Base-by-base conservation (phyloP, 2,329 filamentous ascomycete genomes). In the Grosmannia penicillata region DNA sequence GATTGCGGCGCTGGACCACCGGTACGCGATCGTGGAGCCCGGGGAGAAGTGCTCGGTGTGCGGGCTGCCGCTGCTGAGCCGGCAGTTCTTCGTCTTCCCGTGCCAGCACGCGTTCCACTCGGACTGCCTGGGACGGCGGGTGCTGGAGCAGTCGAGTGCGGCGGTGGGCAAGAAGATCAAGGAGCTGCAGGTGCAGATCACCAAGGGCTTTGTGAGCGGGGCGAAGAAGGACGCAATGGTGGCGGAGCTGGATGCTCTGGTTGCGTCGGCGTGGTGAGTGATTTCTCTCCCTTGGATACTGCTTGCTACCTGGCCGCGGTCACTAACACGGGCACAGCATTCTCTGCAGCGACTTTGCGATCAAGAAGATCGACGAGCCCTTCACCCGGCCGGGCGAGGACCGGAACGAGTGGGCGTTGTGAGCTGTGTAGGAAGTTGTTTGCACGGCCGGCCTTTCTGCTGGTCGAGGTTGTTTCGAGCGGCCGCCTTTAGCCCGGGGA, bases 81-180 rank as follows among this genome's bases (percentile, higher is more conserved):
- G 87, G 38, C 87, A 95, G 51, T 98, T 98, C 60, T 98, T 96
- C 49, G 91, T 98, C 15, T 98, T 98, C 48, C 91, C 91, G 0
- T 98, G 91, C 57, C 91, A 98, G 63, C 91, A 98, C 59, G 83
- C 87, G 4, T 98, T 98, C 53, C 91, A 98, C 57, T 89, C 83
- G 30, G 91, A 98, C 55, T 98, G 91, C 56, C 61, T 98, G 35
- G 89, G 85, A 0, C 78, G 75, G 50, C 82, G 81, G 53, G 85
- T 96, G 1, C 69, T 95, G 38, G 82, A 89, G 56, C 78, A 85
- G 47, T 78, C 80, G 2, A 84, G 85, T 0, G 65, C 78, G 37
- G 79, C 75, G 15, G 83, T 80, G 58, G 76, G 79, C 14, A 78
- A 78, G 55, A 70, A 82, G 47, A 95, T 98, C 48, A 73, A 75